phyloP scores from a whole-genome alignment of 257 asterid species.

The Gentiana macrophylla region DNA sequence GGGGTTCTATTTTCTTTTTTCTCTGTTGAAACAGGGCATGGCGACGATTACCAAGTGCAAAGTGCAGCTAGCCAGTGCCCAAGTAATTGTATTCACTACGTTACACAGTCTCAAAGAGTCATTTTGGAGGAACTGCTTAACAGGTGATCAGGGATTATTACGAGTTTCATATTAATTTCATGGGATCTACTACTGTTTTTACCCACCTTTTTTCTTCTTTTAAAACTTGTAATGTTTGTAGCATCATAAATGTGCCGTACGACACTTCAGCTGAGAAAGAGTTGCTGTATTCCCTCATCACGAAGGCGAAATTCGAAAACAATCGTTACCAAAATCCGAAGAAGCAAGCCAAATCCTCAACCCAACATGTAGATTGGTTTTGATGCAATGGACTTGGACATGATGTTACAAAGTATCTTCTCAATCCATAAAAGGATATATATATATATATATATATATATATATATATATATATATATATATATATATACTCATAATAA shows the following conservation, averaged over 20 bases:
- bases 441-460: too few species aligned
- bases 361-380: slow-evolving; percentile 50
- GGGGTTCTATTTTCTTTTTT: neutral
- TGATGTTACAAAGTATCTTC: too few species aligned
- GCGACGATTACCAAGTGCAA: slow-evolving; percentile 52
- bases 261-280: slow-evolving; percentile 88
- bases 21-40: slow-evolving; percentile 33
- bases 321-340: slow-evolving; percentile 57
- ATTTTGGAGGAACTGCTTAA: slow-evolving; percentile 82
- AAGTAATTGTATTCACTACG: slow-evolving; percentile 73
- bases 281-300: slow-evolving; percentile 59
- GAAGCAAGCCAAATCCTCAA: slow-evolving; percentile 38
- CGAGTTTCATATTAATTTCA: too few species aligned
- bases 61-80: slow-evolving; percentile 85
- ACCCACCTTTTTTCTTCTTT: too few species aligned
- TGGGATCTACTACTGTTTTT: neutral
- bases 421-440: too few species aligned
- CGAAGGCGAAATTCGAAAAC: slow-evolving; percentile 68
- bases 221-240: slow-evolving; percentile 13
- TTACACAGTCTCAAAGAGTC: slow-evolving; percentile 80
- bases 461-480: too few species aligned
- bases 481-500: too few species aligned
- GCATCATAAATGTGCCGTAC: slow-evolving; percentile 60
- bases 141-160: slow-evolving; percentile 20
- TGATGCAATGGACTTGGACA: neutral